A percentile compares a stretch with the other conserved stretches of the same genome.
phyloP scores from a whole-genome alignment of 75 land plant species.

The Chamaecyparis obtusa region DNA sequence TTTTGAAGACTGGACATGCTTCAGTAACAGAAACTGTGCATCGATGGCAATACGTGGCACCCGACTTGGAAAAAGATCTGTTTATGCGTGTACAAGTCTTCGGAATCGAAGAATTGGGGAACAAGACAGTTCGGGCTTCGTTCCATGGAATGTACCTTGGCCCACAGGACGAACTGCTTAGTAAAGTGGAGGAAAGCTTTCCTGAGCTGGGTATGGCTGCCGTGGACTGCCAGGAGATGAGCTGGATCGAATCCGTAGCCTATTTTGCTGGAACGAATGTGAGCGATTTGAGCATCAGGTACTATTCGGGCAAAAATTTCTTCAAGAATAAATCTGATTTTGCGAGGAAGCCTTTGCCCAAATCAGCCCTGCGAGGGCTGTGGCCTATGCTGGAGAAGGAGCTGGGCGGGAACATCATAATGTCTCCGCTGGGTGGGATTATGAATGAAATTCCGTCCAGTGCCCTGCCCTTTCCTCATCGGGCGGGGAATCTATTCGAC shows the following conservation, averaged over 20 bases:
- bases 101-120: not conserved
- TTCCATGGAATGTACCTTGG: conserved; percentile 12
- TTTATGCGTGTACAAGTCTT: not conserved
- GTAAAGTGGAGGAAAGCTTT: not conserved
- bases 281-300: not conserved
- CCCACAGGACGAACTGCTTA: not conserved
- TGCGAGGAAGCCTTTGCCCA: not conserved
- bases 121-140: not conserved
- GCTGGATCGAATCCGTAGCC: conserved; percentile 7
- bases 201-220: conserved; percentile 10
- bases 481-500: not conserved
- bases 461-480: conserved; percentile 7
- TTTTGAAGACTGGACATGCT: not conserved
- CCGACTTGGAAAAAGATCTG: not conserved
- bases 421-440: conserved; percentile 16
- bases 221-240: conserved; percentile 2
- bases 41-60: not conserved
- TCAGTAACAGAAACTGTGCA: not conserved
- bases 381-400: conserved; percentile 2
- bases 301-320: not conserved
- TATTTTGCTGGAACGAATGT: not conserved
- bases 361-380: not conserved
- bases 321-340: conserved; percentile 8
- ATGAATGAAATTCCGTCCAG: not conserved
- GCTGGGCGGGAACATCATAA: not conserved